Evolutionary conservation across 345 rosid genomes (phyloP), one percentile per base, ranked within the genome.

Genomic region (Corchorus capsularis): DNA sequence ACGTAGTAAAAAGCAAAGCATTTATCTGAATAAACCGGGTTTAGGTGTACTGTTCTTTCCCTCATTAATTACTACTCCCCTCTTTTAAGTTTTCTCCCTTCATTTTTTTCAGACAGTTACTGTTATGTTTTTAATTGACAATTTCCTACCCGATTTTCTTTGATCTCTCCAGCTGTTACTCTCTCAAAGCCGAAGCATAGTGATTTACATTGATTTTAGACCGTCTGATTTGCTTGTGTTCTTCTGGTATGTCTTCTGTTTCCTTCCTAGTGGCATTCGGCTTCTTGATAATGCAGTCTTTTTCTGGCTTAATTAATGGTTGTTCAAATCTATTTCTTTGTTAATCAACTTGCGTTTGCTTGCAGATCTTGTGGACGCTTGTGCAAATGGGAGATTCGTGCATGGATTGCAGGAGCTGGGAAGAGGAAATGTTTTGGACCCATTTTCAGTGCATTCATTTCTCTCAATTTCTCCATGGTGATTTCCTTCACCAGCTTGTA

Each of bases 381-480:
- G 20, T 20, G 70, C 12, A 84, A 71, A 90, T 87, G 91, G 85
- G 74, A 71, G 87, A 83, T 52, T 78, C 77, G 1, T 82, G 88
- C 69, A 66, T 35, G n/a, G 86, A 83, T 77, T 86, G 89, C 81
- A 83, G 76, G 80, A 88, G 81, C 79, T 88, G 94, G 95, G 90
- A 86, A 75, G 97, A 94, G 76, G 78, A 89, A 47, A 78, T 92
- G 5, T 92, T 89, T 70, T 94, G 97, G 97, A 86, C 75, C 73
- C 91, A 84, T 75, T 93, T 93, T 79, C 88, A 86, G 79, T 83
- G 75, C 32, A 60, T 83, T 14, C 89, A 83, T 80, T 93, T 92
- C 85, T 76, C 81, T 82, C 97, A 80, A 78, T 80, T 79, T 35
- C 92, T 94, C 69, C 85, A 62, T 63, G 77, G 88, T 60, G 92